These are phyloP conservation scores for Phytopythium mirpurense DNA, from an alignment of 352 stramenopile species.

Conservation along the genomic window DNA sequence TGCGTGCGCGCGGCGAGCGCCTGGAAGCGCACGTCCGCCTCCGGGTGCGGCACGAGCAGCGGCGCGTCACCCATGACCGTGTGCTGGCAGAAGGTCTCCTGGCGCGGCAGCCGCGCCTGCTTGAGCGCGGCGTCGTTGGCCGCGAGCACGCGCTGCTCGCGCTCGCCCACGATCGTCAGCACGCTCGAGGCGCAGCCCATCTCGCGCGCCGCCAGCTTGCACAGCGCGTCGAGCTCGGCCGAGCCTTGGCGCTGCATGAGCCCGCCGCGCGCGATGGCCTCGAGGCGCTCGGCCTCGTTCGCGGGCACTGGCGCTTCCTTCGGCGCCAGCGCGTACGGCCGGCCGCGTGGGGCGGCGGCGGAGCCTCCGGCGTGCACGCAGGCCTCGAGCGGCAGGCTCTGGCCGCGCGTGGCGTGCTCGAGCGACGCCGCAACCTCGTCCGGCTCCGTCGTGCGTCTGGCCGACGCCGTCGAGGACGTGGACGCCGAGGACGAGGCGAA, in stretches of 20 bases:
- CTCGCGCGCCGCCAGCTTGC: conserved; percentile 44
- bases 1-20: conserved; percentile 16
- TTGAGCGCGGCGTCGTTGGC: conserved; percentile 19
- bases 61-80: conserved; percentile 40
- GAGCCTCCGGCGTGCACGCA: conserved; percentile 24
- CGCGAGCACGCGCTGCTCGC: conserved; percentile 37
- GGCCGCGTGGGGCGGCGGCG: conserved; percentile 5
- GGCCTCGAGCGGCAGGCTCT: conserved; percentile 24
- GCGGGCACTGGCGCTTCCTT: conserved; percentile 27
- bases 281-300: conserved; percentile 32
- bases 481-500: neutral
- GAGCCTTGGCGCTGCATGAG: conserved; percentile 39
- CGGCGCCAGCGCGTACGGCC: conserved; percentile 33
- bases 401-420: conserved; percentile 10
- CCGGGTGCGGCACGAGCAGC: conserved; percentile 42
- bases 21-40: conserved; percentile 48
- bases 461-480: neutral
- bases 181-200: conserved; percentile 46
- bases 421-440: conserved; percentile 26
- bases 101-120: conserved; percentile 15
- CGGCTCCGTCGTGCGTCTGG: neutral
- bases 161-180: conserved; percentile 50
- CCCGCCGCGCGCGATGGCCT: conserved; percentile 29
- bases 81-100: conserved; percentile 44
- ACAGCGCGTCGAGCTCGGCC: conserved; percentile 58